Evolutionary conservation across 1,284 basidiomycete species (phyloP), one percentile per base, ranked within the genome.

Genomic region (Cryptococcus deneoformans): DNA sequence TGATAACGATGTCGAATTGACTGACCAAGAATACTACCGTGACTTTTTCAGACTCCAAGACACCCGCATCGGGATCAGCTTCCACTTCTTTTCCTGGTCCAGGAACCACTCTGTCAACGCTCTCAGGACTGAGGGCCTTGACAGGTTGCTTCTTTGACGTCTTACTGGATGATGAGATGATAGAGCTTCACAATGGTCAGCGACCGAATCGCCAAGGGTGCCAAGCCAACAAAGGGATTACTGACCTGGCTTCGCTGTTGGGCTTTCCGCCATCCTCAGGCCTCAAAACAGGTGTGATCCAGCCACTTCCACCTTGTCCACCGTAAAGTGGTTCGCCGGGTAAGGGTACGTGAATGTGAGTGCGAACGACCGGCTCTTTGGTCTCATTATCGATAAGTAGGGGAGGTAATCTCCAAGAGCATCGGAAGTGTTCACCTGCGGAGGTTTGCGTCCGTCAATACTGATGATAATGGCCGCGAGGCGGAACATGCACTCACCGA

Each of bases 371-470:
- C 0, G 79, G 79, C 49, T 71, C 72, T n/a, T 68, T 69, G 11
- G 75, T 76, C 11, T 62, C 59, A n/a, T 76, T 68, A 56, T 79
- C 72, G 43, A 79, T 50, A 0, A 68, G 50, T 7, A 79, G 54
- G 0, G 79, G 75, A 0, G 77, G 75, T 5, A 78, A 68, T 46
- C 75, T 68, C 76, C 79, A 95, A 67, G 92, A 89, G 24, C 89
- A 85, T 52, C 90, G 86, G 79, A 95, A 95, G 78, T 94, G 89
- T 76, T 95, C 92, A 53, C 77, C 77, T 76, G 50, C 16, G 29
- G 35, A 35, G n/a, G 24, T 24, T 24, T 42, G 34, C 56, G 50
- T 36, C 2, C 20, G 36, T 42, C 6, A 40, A 39, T 2, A 56
- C 16, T 3, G 14, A 16, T 2, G 48, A 53, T 14, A 12, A 8